Percentiles rank a stretch among this genome's conserved stretches.
Evolutionary conservation across 2,329 filamentous ascomycete species (phyloP).

Genomic region (Elsinoe necatrix): DNA sequence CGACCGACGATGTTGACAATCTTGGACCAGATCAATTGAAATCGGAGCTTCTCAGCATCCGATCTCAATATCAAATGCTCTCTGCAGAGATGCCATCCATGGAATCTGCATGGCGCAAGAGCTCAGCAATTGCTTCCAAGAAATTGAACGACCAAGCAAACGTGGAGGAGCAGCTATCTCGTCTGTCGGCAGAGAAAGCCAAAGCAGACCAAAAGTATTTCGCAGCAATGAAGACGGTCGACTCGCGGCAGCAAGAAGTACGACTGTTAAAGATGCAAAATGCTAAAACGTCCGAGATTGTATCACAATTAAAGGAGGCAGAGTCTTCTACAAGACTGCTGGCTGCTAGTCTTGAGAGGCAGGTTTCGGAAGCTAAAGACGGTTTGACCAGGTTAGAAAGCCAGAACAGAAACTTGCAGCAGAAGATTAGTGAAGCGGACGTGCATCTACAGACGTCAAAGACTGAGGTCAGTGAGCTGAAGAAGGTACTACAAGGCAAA

Average conservation of each 20-base stretch:
- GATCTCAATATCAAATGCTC: conserved; percentile 73
- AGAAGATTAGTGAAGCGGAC: conserved; percentile 59
- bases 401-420: conserved; percentile 69
- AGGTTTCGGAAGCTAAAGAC: conserved; percentile 73
- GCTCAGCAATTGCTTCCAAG: conserved; percentile 73
- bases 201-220: conserved; percentile 99
- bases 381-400: conserved; percentile 60
- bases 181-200: conserved; percentile 76
- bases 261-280: conserved; percentile 73
- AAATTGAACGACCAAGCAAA: conserved; percentile 71
- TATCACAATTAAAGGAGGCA: conserved; percentile 83
- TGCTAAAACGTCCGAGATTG: conserved; percentile 84
- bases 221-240: conserved; percentile 86
- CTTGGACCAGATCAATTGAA: conserved; percentile 64
- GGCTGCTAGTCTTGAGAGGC: conserved; percentile 81
- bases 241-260: conserved; percentile 73
- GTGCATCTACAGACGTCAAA: conserved; percentile 64
- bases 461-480: conserved; percentile 68
- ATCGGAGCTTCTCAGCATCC: conserved; percentile 62
- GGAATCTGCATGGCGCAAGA: conserved; percentile 84
- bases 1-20: conserved; percentile 41
- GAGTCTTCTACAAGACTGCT: conserved; percentile 69
- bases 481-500: conserved; percentile 63
- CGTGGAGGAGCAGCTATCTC: conserved; percentile 68
- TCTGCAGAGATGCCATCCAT: conserved; percentile 82